Conservation (phyloP, 2,329 filamentous ascomycete species). For the Ophiostoma quercus region DNA sequence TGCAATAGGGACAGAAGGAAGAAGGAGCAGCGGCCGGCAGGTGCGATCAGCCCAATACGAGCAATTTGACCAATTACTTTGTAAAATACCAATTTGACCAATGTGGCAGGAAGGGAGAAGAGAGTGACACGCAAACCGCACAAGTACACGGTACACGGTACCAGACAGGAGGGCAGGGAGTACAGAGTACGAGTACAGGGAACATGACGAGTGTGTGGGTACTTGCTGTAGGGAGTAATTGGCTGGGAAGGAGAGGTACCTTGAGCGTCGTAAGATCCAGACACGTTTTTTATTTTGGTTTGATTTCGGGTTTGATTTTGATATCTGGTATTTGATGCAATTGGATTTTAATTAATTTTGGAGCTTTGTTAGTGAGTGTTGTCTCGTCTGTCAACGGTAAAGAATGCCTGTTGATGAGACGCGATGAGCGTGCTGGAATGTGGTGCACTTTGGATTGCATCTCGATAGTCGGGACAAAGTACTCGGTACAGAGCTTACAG, state of each 20-base stretch:
- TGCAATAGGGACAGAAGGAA: background rate
- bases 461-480: no score
- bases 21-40: background rate
- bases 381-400: background rate
- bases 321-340: no score
- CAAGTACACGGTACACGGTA: background rate
- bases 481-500: no score
- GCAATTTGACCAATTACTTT: background rate
- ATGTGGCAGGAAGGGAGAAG: background rate
- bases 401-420: background rate
- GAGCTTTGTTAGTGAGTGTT: no score
- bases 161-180: background rate
- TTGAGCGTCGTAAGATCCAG: background rate
- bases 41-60: background rate
- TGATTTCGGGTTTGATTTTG: no score
- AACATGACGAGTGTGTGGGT: slow-evolving; percentile 3
- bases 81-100: no score
- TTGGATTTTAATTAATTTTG: background rate
- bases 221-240: background rate
- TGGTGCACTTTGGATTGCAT: background rate
- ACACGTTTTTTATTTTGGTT: background rate
- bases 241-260: background rate
- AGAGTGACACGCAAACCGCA: background rate
- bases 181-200: background rate
- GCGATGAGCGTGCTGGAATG: background rate